Evolutionary conservation across 2,329 filamentous ascomycete genomes (phyloP).

Genomic region (Sordariomycetes sp.): DNA sequence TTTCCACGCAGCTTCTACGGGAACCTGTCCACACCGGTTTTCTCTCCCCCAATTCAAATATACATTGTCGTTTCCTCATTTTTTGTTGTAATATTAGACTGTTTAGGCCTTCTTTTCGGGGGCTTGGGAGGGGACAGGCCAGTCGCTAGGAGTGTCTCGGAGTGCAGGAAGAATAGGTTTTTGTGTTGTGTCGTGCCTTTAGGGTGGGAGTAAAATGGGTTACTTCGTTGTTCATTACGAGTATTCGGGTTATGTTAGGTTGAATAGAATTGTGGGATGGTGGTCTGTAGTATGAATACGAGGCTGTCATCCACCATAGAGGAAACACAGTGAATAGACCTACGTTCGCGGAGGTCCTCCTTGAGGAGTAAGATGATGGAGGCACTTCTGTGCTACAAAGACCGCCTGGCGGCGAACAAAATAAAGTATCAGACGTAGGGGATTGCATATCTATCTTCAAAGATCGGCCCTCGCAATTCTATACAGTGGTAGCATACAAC

Average conservation of each 20-base stretch:
- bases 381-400: too few species aligned
- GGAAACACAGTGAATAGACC: too few species aligned
- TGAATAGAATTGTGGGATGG: constrained; percentile 1
- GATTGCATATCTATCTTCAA: neutral
- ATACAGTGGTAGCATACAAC: constrained; percentile 1
- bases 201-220: neutral
- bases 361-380: too few species aligned
- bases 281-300: neutral
- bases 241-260: neutral
- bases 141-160: neutral
- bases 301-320: too few species aligned
- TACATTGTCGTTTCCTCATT: neutral
- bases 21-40: neutral
- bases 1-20: too few species aligned
- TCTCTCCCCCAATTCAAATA: neutral
- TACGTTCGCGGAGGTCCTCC: too few species aligned
- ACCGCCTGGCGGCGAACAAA: too few species aligned
- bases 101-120: neutral
- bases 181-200: neutral
- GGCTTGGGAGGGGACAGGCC: neutral
- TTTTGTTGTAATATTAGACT: constrained; percentile 2
- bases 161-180: neutral
- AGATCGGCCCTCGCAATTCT: neutral
- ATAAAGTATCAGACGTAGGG: neutral
- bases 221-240: neutral